These are phyloP conservation scores for Aspergillus sp. DNA, from an alignment of 2,329 filamentous ascomycete genomes.

Conservation along the genomic window DNA sequence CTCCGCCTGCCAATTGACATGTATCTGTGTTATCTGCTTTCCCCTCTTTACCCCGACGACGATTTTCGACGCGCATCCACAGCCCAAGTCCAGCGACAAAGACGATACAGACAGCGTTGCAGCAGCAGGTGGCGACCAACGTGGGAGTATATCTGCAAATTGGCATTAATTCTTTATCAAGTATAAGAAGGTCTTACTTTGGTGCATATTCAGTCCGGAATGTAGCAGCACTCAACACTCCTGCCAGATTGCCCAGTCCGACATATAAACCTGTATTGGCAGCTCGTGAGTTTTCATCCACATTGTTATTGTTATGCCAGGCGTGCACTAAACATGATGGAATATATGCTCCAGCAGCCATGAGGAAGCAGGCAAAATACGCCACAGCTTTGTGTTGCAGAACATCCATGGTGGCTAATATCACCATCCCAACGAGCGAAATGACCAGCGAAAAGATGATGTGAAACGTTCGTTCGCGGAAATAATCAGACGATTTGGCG, in stretches of 20 bases:
- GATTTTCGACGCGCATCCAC: conserved; percentile 46
- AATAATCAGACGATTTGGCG: conserved; percentile 41
- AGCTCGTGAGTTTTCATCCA: conserved; percentile 46
- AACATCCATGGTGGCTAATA: conserved; percentile 42
- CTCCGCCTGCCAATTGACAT: conserved; percentile 32
- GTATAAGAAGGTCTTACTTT: conserved; percentile 17
- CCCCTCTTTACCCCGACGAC: conserved; percentile 33
- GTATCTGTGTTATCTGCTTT: conserved; percentile 38
- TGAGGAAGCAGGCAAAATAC: conserved; percentile 49
- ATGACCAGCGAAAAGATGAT: conserved; percentile 37
- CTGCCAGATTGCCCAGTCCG: conserved; percentile 46
- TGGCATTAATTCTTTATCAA: too few relatives aligned
- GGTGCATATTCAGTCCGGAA: conserved; percentile 48
- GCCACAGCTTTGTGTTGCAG: conserved; percentile 38
- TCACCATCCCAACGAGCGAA: conserved; percentile 41
- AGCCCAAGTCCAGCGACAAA: conserved; percentile 35
- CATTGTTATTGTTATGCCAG: conserved; percentile 52
- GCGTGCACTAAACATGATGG: conserved; percentile 45
- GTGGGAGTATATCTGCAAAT: conserved; percentile 41
- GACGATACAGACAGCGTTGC: conserved; percentile 40
- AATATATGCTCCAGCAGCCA: conserved; percentile 42
- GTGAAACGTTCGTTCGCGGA: conserved; percentile 44
- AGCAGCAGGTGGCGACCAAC: conserved; percentile 39
- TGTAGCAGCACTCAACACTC: conserved; percentile 41
- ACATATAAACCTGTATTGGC: conserved; percentile 46